phyloP scores from a whole-genome alignment of 2,329 filamentous ascomycete genomes.

The Neoascochyta sp. region DNA sequence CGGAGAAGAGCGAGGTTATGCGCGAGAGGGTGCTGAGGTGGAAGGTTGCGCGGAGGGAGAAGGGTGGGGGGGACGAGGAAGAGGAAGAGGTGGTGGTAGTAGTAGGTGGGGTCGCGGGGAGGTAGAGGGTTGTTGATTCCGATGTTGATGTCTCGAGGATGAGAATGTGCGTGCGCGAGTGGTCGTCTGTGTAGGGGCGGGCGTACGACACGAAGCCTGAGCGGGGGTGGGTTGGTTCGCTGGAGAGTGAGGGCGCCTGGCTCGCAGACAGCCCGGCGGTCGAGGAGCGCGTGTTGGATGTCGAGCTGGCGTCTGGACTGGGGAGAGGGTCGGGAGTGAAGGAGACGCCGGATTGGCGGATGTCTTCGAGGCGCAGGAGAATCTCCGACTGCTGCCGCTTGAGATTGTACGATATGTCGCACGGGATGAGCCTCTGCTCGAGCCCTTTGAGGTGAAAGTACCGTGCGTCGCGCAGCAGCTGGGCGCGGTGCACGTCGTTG shows the following conservation, averaged over 20 bases:
- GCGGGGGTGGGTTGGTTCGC: slow-evolving; percentile 8
- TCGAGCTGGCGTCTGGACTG: slow-evolving; percentile 48
- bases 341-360: slow-evolving; percentile 80
- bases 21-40: slow-evolving; percentile 66
- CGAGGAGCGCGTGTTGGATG: slow-evolving; percentile 81
- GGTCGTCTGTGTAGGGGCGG: slow-evolving; percentile 79
- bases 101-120: slow-evolving; percentile 15
- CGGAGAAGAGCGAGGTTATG: slow-evolving; percentile 70
- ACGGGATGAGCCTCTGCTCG: slow-evolving; percentile 80
- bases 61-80: slow-evolving; percentile 22
- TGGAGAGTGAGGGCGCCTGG: slow-evolving; percentile 18
- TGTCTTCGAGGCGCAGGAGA: slow-evolving; percentile 72
- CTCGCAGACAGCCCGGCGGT: slow-evolving; percentile 59
- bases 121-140: slow-evolving; percentile 43
- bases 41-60: slow-evolving; percentile 63
- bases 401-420: slow-evolving; percentile 72
- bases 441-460: slow-evolving; percentile 92
- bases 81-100: slow-evolving; percentile 4
- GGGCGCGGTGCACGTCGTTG: slow-evolving; percentile 69
- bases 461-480: slow-evolving; percentile 77
- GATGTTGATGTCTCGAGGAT: slow-evolving; percentile 65
- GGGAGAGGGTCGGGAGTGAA: slow-evolving; percentile 52
- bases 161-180: slow-evolving; percentile 59
- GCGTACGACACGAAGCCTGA: slow-evolving; percentile 70
- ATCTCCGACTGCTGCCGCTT: slow-evolving; percentile 69